Conservation (phyloP, 1,139 yeast genomes). For the Protomyces inouyei region DNA sequence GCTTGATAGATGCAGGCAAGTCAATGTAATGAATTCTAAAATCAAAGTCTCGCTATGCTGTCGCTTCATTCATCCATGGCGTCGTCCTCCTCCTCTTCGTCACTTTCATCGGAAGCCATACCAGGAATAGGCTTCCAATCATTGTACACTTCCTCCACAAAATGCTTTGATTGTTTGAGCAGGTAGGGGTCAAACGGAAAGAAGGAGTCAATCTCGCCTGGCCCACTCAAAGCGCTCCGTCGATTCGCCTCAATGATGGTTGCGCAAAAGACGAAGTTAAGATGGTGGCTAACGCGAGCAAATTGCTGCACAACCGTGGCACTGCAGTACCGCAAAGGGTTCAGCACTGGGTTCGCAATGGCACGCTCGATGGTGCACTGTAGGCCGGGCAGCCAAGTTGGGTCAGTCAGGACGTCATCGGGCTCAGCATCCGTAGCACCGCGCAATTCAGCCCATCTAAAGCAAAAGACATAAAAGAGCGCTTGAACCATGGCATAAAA, state of each 20-base stretch:
- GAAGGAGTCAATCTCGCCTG: slow-evolving; percentile 42
- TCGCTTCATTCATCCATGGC: neutral
- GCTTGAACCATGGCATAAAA: slow-evolving; percentile 95
- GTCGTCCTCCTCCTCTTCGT: slow-evolving; percentile 40
- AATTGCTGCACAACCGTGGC: slow-evolving; percentile 90
- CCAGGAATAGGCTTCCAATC: slow-evolving; percentile 72
- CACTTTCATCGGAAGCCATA: slow-evolving; percentile 58
- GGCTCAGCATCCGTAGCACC: slow-evolving; percentile 37
- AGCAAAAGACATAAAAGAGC: slow-evolving; percentile 82
- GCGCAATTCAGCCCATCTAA: slow-evolving; percentile 63
- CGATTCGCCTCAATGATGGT: slow-evolving; percentile 89
- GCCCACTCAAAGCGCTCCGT: slow-evolving; percentile 45
- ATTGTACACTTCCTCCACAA: slow-evolving; percentile 56
- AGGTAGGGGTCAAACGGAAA: slow-evolving; percentile 94
- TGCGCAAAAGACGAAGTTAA: slow-evolving; percentile 87
- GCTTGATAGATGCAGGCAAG: neutral
- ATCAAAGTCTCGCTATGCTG: neutral
- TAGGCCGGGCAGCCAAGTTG: slow-evolving; percentile 70
- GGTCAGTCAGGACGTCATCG: slow-evolving; percentile 35
- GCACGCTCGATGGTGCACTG: slow-evolving; percentile 78
- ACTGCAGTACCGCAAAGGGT: slow-evolving; percentile 89
- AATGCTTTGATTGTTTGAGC: slow-evolving; percentile 55
- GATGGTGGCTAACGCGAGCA: slow-evolving; percentile 85
- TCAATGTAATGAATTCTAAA: neutral
- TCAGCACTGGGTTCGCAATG: slow-evolving; percentile 71